Evolutionary conservation across 78 protist genomes (phyloP), one percentile per base, ranked within the genome.

Genomic region (Dictyostelium firmibasis): DNA sequence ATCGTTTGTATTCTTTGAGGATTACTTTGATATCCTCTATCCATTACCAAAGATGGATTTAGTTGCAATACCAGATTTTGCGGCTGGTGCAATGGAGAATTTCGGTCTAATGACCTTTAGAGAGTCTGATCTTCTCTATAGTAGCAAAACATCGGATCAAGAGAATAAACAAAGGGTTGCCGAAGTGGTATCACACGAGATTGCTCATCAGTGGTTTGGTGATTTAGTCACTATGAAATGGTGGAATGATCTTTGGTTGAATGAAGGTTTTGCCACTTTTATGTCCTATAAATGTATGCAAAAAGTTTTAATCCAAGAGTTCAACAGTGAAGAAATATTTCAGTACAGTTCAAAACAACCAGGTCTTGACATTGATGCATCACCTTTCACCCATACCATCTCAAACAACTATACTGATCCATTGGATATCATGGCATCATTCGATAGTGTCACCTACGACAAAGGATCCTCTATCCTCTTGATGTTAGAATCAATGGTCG

Each of bases 141-240:
- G 96, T 9, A 76, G 16, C 2, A 16, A 2, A 23, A 86, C 78
- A 8, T 29, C 93, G 2, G 53, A 74, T 41, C 60, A 86, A 10
- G 89, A 81, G 29, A 18, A 16, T n/a, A 84, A 85, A 41, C 85
- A 83, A 77, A 20, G 87, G n/a, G 87, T 93, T 4, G 20, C 92
- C 13, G 96, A 86, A 43, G 92, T 82, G 4, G 79, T 86, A 14
- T 83, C 91, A 20, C 92, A 86, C 78, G 91, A 93, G 20, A 70
- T 98, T 27, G 98, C 98, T 25, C 98, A 98, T 67, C 97, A 92
- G 53, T 98, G 98, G 98, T 99, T 99, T 87, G 99, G 99, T 27
- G 97, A 99, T 74, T 96, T 98, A 23, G 99, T 97, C 23, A 98
- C 99, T 27, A 97, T 98, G 99, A 96, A 91, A 43, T 98, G 99